phyloP scores from a whole-genome alignment of 2,329 filamentous ascomycete species.

The Clarireedia monteithiana region DNA sequence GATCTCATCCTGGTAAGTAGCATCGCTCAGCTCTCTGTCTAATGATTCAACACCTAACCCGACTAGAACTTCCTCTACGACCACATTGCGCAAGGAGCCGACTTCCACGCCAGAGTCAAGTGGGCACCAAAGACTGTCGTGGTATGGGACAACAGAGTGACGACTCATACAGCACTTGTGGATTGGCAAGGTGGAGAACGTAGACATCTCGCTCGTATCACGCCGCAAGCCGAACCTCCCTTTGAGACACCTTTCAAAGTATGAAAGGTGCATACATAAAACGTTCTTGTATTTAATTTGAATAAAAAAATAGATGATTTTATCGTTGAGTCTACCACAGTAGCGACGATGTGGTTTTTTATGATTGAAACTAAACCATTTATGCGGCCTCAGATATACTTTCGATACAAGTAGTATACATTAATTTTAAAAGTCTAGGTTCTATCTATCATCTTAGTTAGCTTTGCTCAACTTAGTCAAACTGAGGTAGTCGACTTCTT shows the following conservation, averaged over 20 bases:
- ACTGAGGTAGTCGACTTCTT: too few species aligned
- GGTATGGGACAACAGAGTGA: constrained; percentile 80
- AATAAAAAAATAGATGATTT: too few species aligned
- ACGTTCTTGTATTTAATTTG: too few species aligned
- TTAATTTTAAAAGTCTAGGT: too few species aligned
- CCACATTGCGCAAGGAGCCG: constrained; percentile 63
- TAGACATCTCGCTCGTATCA: constrained; percentile 73
- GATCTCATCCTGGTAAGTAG: constrained; percentile 51
- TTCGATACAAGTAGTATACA: too few species aligned
- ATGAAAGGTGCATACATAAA: too few species aligned
- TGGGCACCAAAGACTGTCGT: constrained; percentile 78
- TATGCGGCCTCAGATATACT: too few species aligned
- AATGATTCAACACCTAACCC: constrained; percentile 36
- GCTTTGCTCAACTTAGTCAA: too few species aligned
- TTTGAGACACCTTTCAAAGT: constrained; percentile 56
- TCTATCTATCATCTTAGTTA: too few species aligned
- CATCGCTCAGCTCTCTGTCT: background rate
- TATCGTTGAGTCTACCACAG: too few species aligned
- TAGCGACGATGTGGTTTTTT: too few species aligned
- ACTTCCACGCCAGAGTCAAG: constrained; percentile 66
- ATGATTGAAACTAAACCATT: too few species aligned
- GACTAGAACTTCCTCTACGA: constrained; percentile 71
- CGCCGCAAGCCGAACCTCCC: constrained; percentile 72
- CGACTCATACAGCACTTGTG: constrained; percentile 68
- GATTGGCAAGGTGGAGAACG: constrained; percentile 77